Base-by-base conservation (phyloP, 345 rosid species). In the Lumnitzera racemosa region DNA sequence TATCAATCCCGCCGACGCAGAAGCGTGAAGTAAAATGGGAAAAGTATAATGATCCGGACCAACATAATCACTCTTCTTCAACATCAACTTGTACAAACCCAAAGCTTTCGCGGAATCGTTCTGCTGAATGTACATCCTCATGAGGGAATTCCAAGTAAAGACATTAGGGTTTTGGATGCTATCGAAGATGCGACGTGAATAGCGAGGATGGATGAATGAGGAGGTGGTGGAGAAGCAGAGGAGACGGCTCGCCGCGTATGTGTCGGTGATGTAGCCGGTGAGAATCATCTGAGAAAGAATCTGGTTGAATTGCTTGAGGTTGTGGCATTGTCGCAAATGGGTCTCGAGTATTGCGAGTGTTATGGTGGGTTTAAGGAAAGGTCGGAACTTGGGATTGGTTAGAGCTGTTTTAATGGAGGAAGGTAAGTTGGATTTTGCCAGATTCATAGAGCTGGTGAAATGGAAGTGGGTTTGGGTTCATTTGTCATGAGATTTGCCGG, bases 241-340 rank as follows among this genome's bases (percentile, higher is more conserved):
- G 13, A 83, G 68, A 20, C 68, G 69, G 55, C 81, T 74, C 13
- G 88, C 81, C 13, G 83, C 83, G 56, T 67, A 80, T 3, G 75
- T 50, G 77, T 83, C 83, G 23, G 46, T 48, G 52, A 80, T 55
- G 67, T 69, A 72, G 27, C 80, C 83, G 11, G 85, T 76, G 66
- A 76, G 59, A 67, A 80, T 63, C 80, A 68, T 74, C 41, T 80
- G 85, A 51, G 85, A 76, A 13, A 80, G 72, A 57, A 80, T 73
- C 73, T 83, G 86, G 56, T 68, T 55, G 76, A 83, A 78, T 14
- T 78, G 80, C 55, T 65, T 78, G 65, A 59, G 48, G 55, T 23
- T 76, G 55, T 11, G 67, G 67, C 83, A 83, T 74, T 36, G 64
- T 0, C 48, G 68, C 76, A 80, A 70, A 12, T 15, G 54, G 61